Base-by-base conservation (phyloP, 2,329 filamentous ascomycete genomes). In the Xylaria hypoxylon region DNA sequence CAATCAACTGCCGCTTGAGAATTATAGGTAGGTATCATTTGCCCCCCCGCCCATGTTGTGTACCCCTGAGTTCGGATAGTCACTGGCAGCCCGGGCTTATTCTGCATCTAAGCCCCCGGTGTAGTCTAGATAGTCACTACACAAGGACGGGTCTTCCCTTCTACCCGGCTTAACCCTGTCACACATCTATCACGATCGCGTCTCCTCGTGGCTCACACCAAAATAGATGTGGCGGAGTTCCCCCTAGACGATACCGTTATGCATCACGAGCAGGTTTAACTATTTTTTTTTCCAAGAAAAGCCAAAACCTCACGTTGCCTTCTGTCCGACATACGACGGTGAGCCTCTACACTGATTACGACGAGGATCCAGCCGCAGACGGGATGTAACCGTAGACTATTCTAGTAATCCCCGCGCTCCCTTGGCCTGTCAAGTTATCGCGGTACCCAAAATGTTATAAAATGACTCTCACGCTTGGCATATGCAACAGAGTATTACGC, bases 101-200 rank as follows among this genome's bases (percentile, higher is more conserved):
- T 42, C 26, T 44, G 48, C 48, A 44, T 50, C 62, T 60, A 60
- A 56, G 56, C 56, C 62, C 28, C 62, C 31, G 8, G n/a, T 11
- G 44, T n/a, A 33, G 31, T 33, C 31, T 6, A 22, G 33, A n/a
- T 35, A 31, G 24, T 48, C 31, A 8, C 50, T 15, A 40, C 40
- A 22, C 50, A 28, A 17, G 10, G 5, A 22, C 7, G 3, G 47
- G 19, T 10, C 26, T 31, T 62, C 59, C 62, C 56, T 64, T 60
- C 56, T 55, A 38, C 48, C 56, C 62, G 56, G 42, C 40, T 55
- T 55, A 40, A 19, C 45, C 48, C 40, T 64, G 40, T 38, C 40
- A 35, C 19, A 45, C 55, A 53, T 47, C 28, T 40, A 48, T 53
- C 38, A 40, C 31, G n/a, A 13, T 38, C 19, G 40, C 31, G 31